Percentiles rank a stretch among this genome's conserved stretches.
These are phyloP conservation scores for Penicillium subrubescens DNA, from an alignment of 495 filamentous ascomycete species.

Conservation along the genomic window DNA sequence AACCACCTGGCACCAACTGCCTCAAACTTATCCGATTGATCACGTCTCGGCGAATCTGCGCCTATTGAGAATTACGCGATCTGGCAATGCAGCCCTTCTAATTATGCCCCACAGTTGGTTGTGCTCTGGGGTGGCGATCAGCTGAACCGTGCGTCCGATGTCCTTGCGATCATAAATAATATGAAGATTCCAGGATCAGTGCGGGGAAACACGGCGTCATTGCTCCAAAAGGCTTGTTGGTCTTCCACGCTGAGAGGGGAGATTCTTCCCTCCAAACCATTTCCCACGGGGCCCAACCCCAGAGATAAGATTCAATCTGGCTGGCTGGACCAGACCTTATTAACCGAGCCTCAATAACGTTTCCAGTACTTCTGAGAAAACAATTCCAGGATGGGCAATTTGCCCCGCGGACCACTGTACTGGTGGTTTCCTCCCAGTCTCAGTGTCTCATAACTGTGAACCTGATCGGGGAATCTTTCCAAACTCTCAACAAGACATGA, in stretches of 20 bases:
- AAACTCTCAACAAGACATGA: neutral
- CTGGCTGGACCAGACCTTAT: neutral
- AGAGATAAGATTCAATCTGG: neutral
- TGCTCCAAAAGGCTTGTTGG: neutral
- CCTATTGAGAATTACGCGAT: neutral
- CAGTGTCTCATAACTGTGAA: neutral
- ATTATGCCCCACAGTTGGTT: neutral
- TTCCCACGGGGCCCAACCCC: neutral
- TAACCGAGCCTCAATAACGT: too few species aligned
- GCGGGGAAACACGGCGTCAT: neutral
- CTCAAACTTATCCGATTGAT: neutral
- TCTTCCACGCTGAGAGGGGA: neutral
- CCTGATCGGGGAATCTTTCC: conserved; percentile 6
- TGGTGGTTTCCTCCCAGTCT: neutral
- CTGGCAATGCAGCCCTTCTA: neutral
- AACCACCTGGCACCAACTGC: neutral
- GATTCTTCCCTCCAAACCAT: neutral
- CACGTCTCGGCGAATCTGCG: conserved; percentile 1
- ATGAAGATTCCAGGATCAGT: neutral
- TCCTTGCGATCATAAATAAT: too few species aligned
- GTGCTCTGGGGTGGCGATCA: neutral
- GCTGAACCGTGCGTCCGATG: too few species aligned
- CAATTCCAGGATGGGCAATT: neutral
- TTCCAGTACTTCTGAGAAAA: too few species aligned
- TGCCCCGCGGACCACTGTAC: neutral